Conservation (phyloP, 2,329 filamentous ascomycete genomes). For the Helotiales sp. region DNA sequence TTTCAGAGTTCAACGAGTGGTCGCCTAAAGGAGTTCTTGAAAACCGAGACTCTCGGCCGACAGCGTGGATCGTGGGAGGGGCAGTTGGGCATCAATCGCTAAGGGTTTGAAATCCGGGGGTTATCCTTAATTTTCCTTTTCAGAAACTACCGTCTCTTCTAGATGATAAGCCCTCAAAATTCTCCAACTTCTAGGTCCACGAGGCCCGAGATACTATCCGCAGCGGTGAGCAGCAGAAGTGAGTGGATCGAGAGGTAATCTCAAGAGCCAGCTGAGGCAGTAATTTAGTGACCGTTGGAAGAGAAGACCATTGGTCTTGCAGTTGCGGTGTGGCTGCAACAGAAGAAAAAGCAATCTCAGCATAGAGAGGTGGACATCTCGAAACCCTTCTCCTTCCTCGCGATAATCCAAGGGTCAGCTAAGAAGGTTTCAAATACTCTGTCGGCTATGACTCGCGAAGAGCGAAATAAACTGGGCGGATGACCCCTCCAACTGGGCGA, state of each 20-base stretch:
- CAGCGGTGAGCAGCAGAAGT: slow-evolving; percentile 1
- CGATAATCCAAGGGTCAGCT: background rate
- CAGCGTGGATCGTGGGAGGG: background rate
- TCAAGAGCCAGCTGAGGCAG: too few species aligned
- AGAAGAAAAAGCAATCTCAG: background rate
- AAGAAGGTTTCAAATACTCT: background rate
- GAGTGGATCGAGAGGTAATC: background rate
- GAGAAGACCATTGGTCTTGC: background rate
- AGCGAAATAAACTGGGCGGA: background rate
- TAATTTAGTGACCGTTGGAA: background rate
- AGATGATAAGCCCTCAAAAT: background rate
- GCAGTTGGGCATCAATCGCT: background rate
- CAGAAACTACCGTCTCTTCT: background rate
- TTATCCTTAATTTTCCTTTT: background rate
- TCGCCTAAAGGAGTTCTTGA: background rate
- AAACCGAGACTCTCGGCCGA: background rate
- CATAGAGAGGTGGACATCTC: background rate
- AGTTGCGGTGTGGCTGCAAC: background rate
- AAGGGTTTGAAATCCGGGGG: background rate
- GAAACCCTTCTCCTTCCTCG: background rate
- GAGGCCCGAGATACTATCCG: background rate
- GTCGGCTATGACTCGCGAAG: background rate
- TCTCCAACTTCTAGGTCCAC: background rate
- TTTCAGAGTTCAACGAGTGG: background rate
- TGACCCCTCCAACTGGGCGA: background rate